Evolutionary conservation across 768 basidiomycete genomes (phyloP).

Genomic region (Auriscalpium microsporum): DNA sequence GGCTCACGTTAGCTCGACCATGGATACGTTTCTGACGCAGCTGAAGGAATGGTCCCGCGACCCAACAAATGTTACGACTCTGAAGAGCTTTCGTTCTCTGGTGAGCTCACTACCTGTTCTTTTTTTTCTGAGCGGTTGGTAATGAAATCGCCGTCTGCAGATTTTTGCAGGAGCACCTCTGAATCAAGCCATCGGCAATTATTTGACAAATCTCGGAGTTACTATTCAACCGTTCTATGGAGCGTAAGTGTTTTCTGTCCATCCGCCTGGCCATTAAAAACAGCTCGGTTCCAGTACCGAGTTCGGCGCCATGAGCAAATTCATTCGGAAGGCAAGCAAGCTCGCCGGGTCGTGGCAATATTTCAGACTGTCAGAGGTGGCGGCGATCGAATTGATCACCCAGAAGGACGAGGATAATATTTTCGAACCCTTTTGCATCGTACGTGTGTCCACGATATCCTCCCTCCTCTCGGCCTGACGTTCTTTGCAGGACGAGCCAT

Average conservation of each 20-base stretch:
- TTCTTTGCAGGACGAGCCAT: not conserved
- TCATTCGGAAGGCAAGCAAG: not conserved
- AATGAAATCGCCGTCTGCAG: slow-evolving; percentile 16
- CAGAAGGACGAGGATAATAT: slow-evolving; percentile 22
- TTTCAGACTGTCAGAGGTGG: slow-evolving; percentile 19
- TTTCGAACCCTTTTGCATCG: slow-evolving; percentile 32
- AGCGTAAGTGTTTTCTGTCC: slow-evolving; percentile 18
- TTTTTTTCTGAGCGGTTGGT: too few relatives aligned
- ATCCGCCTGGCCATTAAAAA: not conserved
- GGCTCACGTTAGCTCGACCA: not conserved
- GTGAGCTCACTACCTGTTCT: slow-evolving; percentile 1
- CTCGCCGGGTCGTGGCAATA: slow-evolving; percentile 28
- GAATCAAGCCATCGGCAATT: slow-evolving; percentile 27
- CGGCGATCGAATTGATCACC: slow-evolving; percentile 22
- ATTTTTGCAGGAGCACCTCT: slow-evolving; percentile 32
- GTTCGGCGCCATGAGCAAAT: slow-evolving; percentile 5
- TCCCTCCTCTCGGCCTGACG: slow-evolving; percentile 7
- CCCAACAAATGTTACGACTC: slow-evolving; percentile 1
- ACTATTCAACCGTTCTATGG: slow-evolving; percentile 28
- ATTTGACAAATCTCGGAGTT: slow-evolving; percentile 26
- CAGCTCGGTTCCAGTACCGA: slow-evolving; percentile 11
- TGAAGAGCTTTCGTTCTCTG: slow-evolving; percentile 7
- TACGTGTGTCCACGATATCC: slow-evolving; percentile 14
- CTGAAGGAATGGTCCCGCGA: slow-evolving; percentile 16
- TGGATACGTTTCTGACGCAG: not conserved